Base-by-base conservation (phyloP, 257 asterid species). In the Eustoma russellianum region DNA sequence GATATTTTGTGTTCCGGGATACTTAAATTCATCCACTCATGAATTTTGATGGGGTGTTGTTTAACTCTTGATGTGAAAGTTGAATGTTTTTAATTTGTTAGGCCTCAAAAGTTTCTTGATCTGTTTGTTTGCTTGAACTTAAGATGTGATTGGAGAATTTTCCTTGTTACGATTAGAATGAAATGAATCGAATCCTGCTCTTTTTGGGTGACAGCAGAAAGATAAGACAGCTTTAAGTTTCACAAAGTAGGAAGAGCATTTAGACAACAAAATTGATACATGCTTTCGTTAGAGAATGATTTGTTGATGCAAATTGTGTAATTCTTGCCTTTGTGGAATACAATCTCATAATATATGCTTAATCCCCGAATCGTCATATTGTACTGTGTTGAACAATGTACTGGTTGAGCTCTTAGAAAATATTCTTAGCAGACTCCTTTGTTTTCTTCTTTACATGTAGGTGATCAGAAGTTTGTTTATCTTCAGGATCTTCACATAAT, bases 401-500 rank as follows among this genome's bases (percentile, higher is more conserved):
- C 13, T 56, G 50, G 30, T 11, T 49, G 40, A 45, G 24, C 33
- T 24, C 16, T 59, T 0, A 13, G 41, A 2, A 53, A 44, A 7
- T 30, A 44, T 55, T 34, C 33, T 24, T 14, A 17, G 33, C 45
- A 46, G 24, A 5, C 28, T n/a, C n/a, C 6, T 64, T 57, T 48
- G 12, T 51, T 34, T 46, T 46, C 19, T 16, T 46, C 17, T 48
- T 50, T 17, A 41, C 28, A 13, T 33, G 8, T 18, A 7, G 7
- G n/a, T 55, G 18, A 55, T 33, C 15, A 41, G 57, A 47, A 51
- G 24, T 17, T 10, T 41, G 41, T 40, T 11, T 40, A 44, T 50
- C 30, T 52, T 62, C 65, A 72, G 77, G 67, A 41, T 12, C 41
- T 48, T 51, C 33, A 19, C 41, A 5, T 47, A 55, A 17, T 40